Evolutionary conservation across 2,329 filamentous ascomycete genomes (phyloP).

Genomic region (Beauveria pseudobassiana): DNA sequence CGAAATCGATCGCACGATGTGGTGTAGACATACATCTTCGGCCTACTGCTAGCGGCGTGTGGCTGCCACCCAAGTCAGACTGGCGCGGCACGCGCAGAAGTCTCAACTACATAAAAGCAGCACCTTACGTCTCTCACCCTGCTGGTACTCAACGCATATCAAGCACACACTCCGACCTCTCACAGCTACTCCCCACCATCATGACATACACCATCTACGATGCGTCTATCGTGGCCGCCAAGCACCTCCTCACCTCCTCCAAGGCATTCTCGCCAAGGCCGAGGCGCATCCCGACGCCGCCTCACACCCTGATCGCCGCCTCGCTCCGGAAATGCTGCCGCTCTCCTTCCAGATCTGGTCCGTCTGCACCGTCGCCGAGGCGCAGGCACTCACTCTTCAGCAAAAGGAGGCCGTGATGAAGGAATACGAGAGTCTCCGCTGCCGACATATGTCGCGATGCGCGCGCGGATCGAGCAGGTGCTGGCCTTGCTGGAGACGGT

Average conservation of each 20-base stretch:
- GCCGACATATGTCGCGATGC: slow-evolving; percentile 26
- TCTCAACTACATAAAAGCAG: too few relatives aligned
- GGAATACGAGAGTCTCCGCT: slow-evolving; percentile 13
- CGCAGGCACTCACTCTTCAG: background rate
- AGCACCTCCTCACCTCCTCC: slow-evolving; percentile 17
- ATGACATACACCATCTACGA: slow-evolving; percentile 22
- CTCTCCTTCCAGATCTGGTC: slow-evolving; percentile 22
- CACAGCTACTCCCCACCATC: background rate
- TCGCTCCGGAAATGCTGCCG: slow-evolving; percentile 24
- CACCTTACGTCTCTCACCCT: too few relatives aligned
- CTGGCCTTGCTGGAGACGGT: slow-evolving; percentile 10
- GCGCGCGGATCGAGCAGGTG: slow-evolving; percentile 23
- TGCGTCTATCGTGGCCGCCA: slow-evolving; percentile 17
- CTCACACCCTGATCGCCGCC: slow-evolving; percentile 12
- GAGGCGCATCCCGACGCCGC: slow-evolving; percentile 19
- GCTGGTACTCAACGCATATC: too few relatives aligned
- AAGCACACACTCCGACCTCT: background rate
- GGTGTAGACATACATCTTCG: too few relatives aligned
- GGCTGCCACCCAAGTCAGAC: too few relatives aligned
- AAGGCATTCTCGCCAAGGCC: slow-evolving; percentile 19
- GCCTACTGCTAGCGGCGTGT: too few relatives aligned
- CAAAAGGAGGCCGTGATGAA: background rate
- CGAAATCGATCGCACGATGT: too few relatives aligned
- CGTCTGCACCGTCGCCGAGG: slow-evolving; percentile 12
- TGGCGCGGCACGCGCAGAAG: too few relatives aligned